Evolutionary conservation across 805 yeast species (phyloP), one percentile per base, ranked within the genome.

Genomic region (Yamadazyma ubonensis): DNA sequence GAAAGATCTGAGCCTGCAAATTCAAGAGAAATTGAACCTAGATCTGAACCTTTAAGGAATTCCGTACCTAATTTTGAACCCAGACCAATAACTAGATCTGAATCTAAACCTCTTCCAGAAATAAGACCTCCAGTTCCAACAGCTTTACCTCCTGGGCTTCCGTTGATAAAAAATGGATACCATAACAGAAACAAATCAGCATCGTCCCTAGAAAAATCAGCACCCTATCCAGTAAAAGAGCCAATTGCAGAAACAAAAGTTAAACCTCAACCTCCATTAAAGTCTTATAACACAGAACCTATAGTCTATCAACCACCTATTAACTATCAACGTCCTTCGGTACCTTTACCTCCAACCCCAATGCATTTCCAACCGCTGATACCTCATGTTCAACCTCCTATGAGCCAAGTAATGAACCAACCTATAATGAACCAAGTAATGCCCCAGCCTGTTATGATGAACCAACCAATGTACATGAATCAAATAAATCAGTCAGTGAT

Each of bases 121-220:
- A n/a, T n/a, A n/a, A 30, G 41, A 20, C 51, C 51, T 11, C 51
- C 51, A 8, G 40, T 47, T 2, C 51, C 51, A 6, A 37, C 48
- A 14, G 11, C 38, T n/a, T 17, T 41, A 11, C 51, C 51, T 16
- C 51, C 51, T 4, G 48, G 48, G 6, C 27, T 47, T 12, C 48
- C 51, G 8, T 17, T 34, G 11, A 8, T 30, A 2, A 34, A 25
- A 6, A 36, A 14, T 3, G 25, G 16, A 6, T 22, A 29, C 14
- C 27, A 29, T 5, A 11, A 3, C 9, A 30, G 17, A 14, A 30
- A 15, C 16, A 30, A 30, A 15, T 37, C 35, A 10, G 25, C 33
- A 11, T 23, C 40, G 16, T 30, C 34, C 8, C 22, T 30, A 23
- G 14, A 16, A 22, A 14, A 20, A 14, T 19, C 15, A n/a, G 16